A percentile compares a stretch with the other conserved stretches of the same genome.
phyloP scores from a whole-genome alignment of 2,329 filamentous ascomycete genomes.

The Aspergillus sojae region DNA sequence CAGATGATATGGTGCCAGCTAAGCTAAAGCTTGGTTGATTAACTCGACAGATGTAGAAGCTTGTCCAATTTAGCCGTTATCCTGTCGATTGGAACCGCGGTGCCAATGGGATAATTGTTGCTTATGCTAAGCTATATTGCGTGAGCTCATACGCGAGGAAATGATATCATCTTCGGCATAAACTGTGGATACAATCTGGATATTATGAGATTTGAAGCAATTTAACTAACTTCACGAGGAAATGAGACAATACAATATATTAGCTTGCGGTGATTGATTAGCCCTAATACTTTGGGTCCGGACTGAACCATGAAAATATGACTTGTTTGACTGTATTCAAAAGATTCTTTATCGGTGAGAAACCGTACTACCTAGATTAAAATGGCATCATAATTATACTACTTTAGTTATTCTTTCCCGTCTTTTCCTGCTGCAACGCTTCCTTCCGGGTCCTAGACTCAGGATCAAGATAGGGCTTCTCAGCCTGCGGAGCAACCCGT shows the following conservation, averaged over 20 bases:
- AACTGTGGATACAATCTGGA: background rate
- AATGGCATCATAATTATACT: background rate
- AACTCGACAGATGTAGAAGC: background rate
- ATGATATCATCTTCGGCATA: background rate
- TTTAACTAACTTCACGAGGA: background rate
- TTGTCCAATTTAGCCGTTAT: background rate
- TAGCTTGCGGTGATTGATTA: background rate
- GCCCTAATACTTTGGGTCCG: background rate
- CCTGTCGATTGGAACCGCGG: background rate
- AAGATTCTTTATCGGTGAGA: background rate
- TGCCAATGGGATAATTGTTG: background rate
- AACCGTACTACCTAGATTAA: background rate
- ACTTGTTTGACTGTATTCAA: background rate
- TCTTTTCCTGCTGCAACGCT: background rate
- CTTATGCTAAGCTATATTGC: background rate
- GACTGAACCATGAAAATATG: background rate
- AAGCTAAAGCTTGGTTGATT: background rate
- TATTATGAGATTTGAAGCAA: background rate
- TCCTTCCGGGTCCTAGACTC: constrained; percentile 10
- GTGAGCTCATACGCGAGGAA: background rate
- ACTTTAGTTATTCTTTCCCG: background rate
- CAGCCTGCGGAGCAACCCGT: constrained; percentile 11
- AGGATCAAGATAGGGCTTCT: constrained; percentile 8
- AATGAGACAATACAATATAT: background rate
- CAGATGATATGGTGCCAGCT: background rate